phyloP scores from a whole-genome alignment of 2,329 filamentous ascomycete genomes.

The Lasiodiplodia hormozganensis region DNA sequence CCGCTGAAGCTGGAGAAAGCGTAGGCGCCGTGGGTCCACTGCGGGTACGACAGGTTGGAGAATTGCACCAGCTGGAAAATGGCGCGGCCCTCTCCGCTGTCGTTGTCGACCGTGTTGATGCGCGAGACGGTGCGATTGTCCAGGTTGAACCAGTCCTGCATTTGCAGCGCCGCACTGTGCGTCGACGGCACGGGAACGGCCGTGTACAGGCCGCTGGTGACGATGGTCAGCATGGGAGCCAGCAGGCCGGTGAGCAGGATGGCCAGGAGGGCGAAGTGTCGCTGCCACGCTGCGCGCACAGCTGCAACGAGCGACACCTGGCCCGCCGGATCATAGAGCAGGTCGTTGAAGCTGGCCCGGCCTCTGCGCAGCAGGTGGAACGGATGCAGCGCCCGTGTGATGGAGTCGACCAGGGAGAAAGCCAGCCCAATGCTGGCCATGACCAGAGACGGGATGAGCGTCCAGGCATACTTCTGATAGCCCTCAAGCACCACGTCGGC shows the following conservation, averaged over 20 bases:
- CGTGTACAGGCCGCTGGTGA: constrained; percentile 4
- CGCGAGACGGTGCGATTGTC: neutral
- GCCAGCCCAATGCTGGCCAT: neutral
- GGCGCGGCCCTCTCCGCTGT: neutral
- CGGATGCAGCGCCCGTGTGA: neutral
- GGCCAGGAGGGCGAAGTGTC: neutral
- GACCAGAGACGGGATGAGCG: neutral
- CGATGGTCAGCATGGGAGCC: neutral
- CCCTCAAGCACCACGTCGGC: neutral
- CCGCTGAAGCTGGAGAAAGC: neutral
- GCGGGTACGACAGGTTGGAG: neutral
- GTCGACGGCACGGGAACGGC: neutral
- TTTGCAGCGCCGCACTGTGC: neutral
- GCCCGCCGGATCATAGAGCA: neutral
- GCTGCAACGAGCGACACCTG: neutral
- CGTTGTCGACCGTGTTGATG: neutral
- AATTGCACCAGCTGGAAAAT: neutral
- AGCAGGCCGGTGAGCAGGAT: neutral
- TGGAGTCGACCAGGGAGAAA: neutral
- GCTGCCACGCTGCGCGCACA: neutral
- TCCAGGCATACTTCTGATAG: neutral
- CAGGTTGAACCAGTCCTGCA: neutral
- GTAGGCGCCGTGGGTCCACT: neutral
- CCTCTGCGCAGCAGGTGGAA: neutral
- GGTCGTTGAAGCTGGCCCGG: neutral